Percentiles rank a stretch among this genome's conserved stretches.
These are phyloP conservation scores for Vitellaria paradoxa DNA, from an alignment of 179 eudicot species.

Conservation along the genomic window DNA sequence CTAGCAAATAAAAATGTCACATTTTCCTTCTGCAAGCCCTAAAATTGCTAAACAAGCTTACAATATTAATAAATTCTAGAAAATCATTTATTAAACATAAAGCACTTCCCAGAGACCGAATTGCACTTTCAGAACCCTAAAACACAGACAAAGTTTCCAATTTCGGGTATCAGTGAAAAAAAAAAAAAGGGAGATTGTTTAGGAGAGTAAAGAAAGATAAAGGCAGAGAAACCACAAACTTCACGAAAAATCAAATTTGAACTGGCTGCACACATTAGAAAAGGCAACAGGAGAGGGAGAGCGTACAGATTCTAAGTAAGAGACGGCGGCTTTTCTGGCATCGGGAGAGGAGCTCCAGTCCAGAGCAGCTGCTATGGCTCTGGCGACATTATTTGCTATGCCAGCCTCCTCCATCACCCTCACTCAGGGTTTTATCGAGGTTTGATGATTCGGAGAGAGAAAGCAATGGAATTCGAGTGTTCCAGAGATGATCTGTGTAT, in stretches of 20 bases:
- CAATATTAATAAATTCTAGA: background rate
- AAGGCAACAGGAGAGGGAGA: background rate
- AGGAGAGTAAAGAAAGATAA: background rate
- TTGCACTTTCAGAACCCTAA: background rate
- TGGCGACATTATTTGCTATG: conserved; percentile 64
- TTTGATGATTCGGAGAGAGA: no score
- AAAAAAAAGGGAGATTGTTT: background rate
- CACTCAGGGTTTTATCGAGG: no score
- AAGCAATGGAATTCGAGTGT: no score
- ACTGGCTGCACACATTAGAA: background rate
- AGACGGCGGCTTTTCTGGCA: conserved; percentile 68
- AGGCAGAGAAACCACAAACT: background rate
- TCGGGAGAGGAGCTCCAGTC: conserved; percentile 83
- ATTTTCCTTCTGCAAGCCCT: conserved; percentile 1
- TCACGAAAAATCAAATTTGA: background rate
- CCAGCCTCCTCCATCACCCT: conserved; percentile 50
- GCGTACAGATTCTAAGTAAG: conserved; percentile 75
- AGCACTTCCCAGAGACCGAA: background rate
- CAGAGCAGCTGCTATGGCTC: conserved; percentile 75
- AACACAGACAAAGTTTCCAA: background rate
- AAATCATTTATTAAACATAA: background rate
- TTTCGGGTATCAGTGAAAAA: background rate
- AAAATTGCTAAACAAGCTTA: background rate
- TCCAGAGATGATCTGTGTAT: no score
- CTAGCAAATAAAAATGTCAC: background rate